A percentile compares a stretch with the other conserved stretches of the same genome.
These are phyloP conservation scores for Carex arenaria DNA, from an alignment of 202 grass and related monocot genomes.

Conservation along the genomic window DNA sequence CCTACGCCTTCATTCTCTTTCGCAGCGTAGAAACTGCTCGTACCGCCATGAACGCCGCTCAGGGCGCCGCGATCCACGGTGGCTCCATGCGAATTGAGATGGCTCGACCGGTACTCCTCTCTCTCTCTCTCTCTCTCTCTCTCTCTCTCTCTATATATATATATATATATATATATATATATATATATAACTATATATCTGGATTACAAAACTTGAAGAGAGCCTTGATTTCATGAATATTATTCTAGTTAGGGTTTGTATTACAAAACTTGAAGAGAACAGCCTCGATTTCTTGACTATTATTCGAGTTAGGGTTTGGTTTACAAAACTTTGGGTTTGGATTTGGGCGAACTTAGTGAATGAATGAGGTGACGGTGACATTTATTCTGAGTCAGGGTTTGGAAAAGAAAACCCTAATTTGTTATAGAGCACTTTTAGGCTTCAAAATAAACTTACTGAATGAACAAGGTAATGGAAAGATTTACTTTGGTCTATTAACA, in stretches of 20 bases:
- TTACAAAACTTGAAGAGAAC: neutral
- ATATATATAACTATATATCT: neutral
- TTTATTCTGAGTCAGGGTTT: neutral
- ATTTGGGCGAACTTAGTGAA: neutral
- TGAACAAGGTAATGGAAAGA: neutral
- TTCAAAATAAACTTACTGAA: neutral
- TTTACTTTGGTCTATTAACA: neutral
- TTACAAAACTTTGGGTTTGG: too few species aligned
- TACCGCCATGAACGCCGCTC: constrained; percentile 41
- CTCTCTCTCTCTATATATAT: too few species aligned
- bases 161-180: too few species aligned
- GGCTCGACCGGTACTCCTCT: constrained; percentile 46
- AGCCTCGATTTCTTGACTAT: neutral
- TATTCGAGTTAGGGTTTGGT: neutral
- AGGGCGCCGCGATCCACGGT: constrained; percentile 42
- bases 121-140: neutral
- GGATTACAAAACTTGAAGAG: neutral
- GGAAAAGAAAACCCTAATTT: neutral
- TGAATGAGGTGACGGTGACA: too few species aligned
- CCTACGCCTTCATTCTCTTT: constrained; percentile 73
- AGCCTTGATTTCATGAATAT: neutral
- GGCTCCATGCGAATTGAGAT: constrained; percentile 45
- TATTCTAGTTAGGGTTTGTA: neutral
- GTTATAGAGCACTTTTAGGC: neutral
- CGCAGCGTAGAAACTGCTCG: constrained; percentile 35